These are phyloP conservation scores for Pseudogymnoascus sp. DNA, from an alignment of 2,329 filamentous ascomycete genomes.

Conservation along the genomic window DNA sequence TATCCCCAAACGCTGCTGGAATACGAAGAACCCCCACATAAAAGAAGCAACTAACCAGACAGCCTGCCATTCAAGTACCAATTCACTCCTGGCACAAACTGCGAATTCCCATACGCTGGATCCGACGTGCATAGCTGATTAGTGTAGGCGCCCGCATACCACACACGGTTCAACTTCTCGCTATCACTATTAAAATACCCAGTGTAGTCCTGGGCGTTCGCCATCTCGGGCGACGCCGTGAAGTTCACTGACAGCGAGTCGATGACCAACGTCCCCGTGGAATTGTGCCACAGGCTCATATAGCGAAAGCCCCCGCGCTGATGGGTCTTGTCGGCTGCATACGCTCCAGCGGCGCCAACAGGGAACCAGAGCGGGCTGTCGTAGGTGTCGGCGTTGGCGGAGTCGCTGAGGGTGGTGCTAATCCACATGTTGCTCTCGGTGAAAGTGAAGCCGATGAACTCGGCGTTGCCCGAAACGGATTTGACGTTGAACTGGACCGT, in stretches of 20 bases:
- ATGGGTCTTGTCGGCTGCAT: conserved; percentile 35
- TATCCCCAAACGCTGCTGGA: background rate
- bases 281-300: conserved; percentile 38
- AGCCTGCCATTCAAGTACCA: background rate
- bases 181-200: conserved; percentile 27
- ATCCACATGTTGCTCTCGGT: conserved; percentile 41
- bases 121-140: conserved; percentile 27
- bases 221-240: conserved; percentile 27
- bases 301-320: conserved; percentile 41
- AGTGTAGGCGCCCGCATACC: conserved; percentile 31
- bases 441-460: conserved; percentile 34
- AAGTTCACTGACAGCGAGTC: conserved; percentile 33
- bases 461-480: conserved; percentile 18
- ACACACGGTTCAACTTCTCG: conserved; percentile 31
- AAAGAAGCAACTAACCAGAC: background rate
- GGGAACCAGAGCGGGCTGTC: conserved; percentile 44
- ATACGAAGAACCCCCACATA: background rate
- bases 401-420: conserved; percentile 38
- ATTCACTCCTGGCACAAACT: conserved; percentile 11
- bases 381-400: conserved; percentile 38
- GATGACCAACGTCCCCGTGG: conserved; percentile 34
- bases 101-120: conserved; percentile 16
- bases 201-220: conserved; percentile 13
- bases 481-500: conserved; percentile 30
- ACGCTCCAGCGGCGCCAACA: conserved; percentile 31